Conservation (phyloP, 306 rosid species). For the Prunus mongolica region DNA sequence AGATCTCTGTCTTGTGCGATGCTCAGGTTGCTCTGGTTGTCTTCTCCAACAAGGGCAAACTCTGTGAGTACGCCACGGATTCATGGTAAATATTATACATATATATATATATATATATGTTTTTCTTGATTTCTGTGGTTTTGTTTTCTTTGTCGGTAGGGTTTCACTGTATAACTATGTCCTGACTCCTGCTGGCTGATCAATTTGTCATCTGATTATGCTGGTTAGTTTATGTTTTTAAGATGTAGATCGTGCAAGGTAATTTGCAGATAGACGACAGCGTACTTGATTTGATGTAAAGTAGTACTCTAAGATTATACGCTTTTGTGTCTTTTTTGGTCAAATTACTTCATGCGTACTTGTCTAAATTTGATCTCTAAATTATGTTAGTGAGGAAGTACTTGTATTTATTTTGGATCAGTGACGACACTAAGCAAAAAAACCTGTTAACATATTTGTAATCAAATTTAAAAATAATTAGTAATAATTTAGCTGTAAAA, state of each 20-base stretch:
- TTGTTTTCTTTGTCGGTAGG: background rate
- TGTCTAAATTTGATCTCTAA: no score
- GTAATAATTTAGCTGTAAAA: no score
- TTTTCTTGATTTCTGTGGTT: background rate
- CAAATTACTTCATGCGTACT: background rate
- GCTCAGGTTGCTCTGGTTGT: slow-evolving; percentile 92
- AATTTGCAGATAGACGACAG: background rate
- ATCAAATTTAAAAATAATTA: no score
- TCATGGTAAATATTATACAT: slow-evolving; percentile 47
- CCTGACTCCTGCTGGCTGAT: background rate
- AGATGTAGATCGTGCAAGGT: background rate
- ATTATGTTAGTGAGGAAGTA: no score
- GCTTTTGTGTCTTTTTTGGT: background rate
- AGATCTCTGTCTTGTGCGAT: slow-evolving; percentile 92
- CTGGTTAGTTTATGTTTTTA: background rate
- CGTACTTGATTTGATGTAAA: background rate
- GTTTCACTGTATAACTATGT: background rate
- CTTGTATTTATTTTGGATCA: no score
- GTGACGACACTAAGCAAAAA: no score
- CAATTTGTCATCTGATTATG: background rate
- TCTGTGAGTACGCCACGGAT: slow-evolving; percentile 82
- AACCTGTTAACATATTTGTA: no score
- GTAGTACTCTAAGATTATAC: background rate
- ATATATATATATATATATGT: background rate
- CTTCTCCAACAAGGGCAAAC: slow-evolving; percentile 86